phyloP scores from a whole-genome alignment of 768 basidiomycete genomes.

The Gloeopeniophorella convolvens region DNA sequence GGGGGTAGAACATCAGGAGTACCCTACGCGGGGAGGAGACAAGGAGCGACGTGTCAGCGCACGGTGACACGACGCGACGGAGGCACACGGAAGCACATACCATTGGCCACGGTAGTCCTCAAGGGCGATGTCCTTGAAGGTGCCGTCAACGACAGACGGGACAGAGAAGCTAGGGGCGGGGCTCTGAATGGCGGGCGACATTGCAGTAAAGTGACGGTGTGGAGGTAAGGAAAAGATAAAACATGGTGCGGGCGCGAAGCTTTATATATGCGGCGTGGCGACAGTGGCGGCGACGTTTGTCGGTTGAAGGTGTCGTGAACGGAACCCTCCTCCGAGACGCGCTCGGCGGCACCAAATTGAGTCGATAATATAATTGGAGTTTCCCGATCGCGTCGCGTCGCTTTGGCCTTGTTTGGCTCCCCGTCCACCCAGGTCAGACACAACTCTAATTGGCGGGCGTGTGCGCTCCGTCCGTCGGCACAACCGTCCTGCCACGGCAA shows the following conservation, averaged over 20 bases:
- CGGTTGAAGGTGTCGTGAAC: too few relatives aligned
- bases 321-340: too few relatives aligned
- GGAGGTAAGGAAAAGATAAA: neutral
- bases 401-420: conserved; percentile 5
- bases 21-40: conserved; percentile 47
- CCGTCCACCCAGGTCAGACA: too few relatives aligned
- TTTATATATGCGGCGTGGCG: too few relatives aligned
- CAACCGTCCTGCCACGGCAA: too few relatives aligned
- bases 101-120: conserved; percentile 75
- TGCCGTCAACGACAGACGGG: conserved; percentile 66
- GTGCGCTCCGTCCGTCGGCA: too few relatives aligned
- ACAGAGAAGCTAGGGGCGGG: conserved; percentile 80
- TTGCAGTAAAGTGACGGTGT: conserved; percentile 35
- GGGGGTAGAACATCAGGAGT: conserved; percentile 90
- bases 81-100: conserved; percentile 34
- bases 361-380: too few relatives aligned
- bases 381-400: conserved; percentile 6
- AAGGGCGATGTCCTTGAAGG: conserved; percentile 74
- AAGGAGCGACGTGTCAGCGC: conserved; percentile 25
- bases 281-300: too few relatives aligned
- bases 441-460: neutral
- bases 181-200: conserved; percentile 49
- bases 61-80: conserved; percentile 33
- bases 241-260: too few relatives aligned
- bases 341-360: too few relatives aligned